Evolutionary conservation across 1,139 yeast genomes (phyloP).

Genomic region (Magnusiomyces tetraspermus): DNA sequence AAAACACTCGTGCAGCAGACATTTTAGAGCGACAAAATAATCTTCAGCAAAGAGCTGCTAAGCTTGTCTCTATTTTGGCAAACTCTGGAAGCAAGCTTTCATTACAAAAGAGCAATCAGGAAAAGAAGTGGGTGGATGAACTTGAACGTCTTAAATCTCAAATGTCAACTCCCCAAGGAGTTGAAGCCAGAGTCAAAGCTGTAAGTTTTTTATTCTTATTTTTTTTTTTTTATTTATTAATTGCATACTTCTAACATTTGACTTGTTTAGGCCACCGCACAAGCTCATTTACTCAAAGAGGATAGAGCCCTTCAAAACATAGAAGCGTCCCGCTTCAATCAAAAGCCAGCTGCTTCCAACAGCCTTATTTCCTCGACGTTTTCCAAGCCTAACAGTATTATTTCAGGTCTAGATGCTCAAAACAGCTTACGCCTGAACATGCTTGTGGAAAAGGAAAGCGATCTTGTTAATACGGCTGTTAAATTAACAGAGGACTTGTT

Average conservation of each 20-base stretch:
- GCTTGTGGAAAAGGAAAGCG: constrained; percentile 1
- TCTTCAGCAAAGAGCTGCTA: constrained; percentile 30
- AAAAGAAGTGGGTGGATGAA: constrained; percentile 40
- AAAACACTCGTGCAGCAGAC: constrained; percentile 10
- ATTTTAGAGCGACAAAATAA: constrained; percentile 27
- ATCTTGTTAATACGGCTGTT: background rate
- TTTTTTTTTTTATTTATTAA: background rate
- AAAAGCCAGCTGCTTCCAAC: background rate
- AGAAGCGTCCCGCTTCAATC: background rate
- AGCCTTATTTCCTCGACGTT: background rate
- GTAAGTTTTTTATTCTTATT: constrained; percentile 2
- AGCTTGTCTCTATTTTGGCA: constrained; percentile 27
- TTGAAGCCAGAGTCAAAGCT: constrained; percentile 19
- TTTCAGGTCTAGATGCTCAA: constrained; percentile 1
- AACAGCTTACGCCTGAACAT: background rate
- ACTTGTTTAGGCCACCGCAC: constrained; percentile 1
- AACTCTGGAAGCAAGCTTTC: constrained; percentile 25
- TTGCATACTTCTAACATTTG: too few species aligned
- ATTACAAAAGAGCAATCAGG: constrained; percentile 31
- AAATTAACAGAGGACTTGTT: background rate
- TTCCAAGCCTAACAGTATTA: background rate
- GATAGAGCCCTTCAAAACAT: background rate
- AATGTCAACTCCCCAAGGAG: constrained; percentile 18
- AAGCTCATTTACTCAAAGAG: background rate
- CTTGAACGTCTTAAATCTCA: constrained; percentile 27